Conservation (phyloP, 805 yeast species). For the Ogataea nitratoaversa region DNA sequence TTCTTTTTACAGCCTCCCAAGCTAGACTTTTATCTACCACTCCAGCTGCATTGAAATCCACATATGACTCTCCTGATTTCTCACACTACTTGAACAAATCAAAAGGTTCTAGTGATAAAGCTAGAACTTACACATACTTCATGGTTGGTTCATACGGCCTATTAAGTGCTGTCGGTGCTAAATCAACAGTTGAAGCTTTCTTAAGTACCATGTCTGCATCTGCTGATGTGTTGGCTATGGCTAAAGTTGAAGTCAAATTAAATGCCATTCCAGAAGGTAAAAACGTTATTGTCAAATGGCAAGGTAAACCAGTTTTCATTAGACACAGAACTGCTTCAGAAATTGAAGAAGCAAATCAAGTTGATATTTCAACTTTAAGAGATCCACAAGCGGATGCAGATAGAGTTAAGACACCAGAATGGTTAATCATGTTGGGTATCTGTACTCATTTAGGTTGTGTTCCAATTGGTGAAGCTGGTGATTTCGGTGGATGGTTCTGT, state of each 20-base stretch:
- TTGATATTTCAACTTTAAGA: constrained; percentile 74
- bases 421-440: constrained; percentile 99
- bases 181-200: constrained; percentile 92
- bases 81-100: constrained; percentile 70
- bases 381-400: constrained; percentile 93
- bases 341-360: constrained; percentile 88
- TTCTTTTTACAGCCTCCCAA: constrained; percentile 21
- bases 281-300: constrained; percentile 98
- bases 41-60: constrained; percentile 54
- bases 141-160: constrained; percentile 96
- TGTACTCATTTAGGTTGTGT: constrained; percentile 99
- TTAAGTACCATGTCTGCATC: constrained; percentile 94
- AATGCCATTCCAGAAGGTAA: constrained; percentile 94
- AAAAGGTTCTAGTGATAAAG: constrained; percentile 61
- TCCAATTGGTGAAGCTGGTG: constrained; percentile 99
- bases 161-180: constrained; percentile 89
- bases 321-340: constrained; percentile 96
- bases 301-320: constrained; percentile 99
- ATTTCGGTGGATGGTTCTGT: constrained; percentile 99
- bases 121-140: constrained; percentile 89
- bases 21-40: constrained; percentile 50
- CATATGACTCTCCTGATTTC: constrained; percentile 90
- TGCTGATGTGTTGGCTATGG: constrained; percentile 98
- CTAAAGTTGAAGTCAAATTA: constrained; percentile 96
- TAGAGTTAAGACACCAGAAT: constrained; percentile 95